phyloP scores from a whole-genome alignment of 495 filamentous ascomycete species.

The Penicillium ochrochloron region DNA sequence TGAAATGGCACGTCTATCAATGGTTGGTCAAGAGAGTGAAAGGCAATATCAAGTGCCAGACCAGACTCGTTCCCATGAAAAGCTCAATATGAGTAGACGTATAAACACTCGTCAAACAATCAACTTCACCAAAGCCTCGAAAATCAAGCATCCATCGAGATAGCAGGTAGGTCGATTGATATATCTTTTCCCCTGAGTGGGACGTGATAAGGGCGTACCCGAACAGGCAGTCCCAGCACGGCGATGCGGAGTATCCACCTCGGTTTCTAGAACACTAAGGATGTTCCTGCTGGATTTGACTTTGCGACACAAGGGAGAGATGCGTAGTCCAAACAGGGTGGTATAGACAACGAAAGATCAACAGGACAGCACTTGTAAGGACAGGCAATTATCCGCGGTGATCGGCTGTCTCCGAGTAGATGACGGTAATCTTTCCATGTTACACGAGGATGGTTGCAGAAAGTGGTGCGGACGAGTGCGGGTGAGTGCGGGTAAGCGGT shows the following conservation, averaged over 20 bases:
- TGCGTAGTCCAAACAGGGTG: not conserved
- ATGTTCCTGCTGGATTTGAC: conserved; percentile 21
- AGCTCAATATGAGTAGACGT: not conserved
- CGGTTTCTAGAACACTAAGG: conserved; percentile 7
- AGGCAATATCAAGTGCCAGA: not conserved
- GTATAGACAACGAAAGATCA: not conserved
- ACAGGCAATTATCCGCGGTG: conserved; percentile 3
- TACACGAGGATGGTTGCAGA: not conserved
- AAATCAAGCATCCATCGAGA: conserved; percentile 11
- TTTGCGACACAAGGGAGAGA: not conserved
- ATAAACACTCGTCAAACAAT: not conserved
- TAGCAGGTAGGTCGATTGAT: conserved; percentile 15
- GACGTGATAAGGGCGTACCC: not conserved
- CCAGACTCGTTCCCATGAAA: not conserved
- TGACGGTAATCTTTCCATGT: not conserved
- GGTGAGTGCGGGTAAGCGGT: conserved; percentile 14
- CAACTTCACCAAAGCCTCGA: not conserved
- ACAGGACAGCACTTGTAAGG: not conserved
- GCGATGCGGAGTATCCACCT: not conserved
- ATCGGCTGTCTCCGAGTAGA: conserved; percentile 15
- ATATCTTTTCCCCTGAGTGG: conserved; percentile 10
- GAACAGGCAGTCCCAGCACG: conserved; percentile 13
- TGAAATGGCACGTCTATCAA: not conserved
- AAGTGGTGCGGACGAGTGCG: not conserved
- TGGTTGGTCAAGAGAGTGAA: not conserved